A percentile compares a stretch with the other conserved stretches of the same genome.
Evolutionary conservation across 2,329 filamentous ascomycete species (phyloP).

Genomic region (Aspergillus pseudotamarii): DNA sequence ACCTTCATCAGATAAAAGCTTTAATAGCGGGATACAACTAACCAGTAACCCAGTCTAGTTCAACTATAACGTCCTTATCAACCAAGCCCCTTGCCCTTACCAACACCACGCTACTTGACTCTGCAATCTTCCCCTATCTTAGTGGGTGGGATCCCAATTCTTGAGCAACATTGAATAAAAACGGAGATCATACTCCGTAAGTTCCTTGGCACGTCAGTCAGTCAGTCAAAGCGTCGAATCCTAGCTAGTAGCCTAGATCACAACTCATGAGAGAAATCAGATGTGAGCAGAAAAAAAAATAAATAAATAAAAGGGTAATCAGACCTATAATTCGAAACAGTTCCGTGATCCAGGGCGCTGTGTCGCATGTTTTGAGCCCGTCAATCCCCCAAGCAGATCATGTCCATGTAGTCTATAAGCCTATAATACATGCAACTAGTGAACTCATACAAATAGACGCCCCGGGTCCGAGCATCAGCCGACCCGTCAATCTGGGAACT

Average conservation of each 20-base stretch:
- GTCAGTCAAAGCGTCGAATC: not conserved
- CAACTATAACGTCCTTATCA: not conserved
- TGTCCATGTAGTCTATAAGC: not conserved
- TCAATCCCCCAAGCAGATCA: not conserved
- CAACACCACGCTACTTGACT: not conserved
- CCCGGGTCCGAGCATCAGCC: not conserved
- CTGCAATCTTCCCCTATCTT: not conserved
- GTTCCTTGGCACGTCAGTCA: not conserved
- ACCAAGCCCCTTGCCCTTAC: not conserved
- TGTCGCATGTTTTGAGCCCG: not conserved
- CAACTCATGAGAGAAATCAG: not conserved
- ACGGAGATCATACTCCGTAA: not conserved
- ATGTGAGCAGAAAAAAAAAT: not conserved
- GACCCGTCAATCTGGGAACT: constrained; percentile 2
- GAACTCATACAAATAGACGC: not conserved
- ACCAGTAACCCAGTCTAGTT: not conserved
- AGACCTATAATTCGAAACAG: not conserved
- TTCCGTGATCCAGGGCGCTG: not conserved
- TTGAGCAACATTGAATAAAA: not conserved
- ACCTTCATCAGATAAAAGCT: not conserved
- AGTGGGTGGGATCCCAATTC: not conserved
- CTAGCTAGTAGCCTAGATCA: not conserved
- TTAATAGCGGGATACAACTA: not conserved
- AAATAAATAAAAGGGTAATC: not conserved
- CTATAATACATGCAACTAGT: not conserved